Percentiles rank a stretch among this genome's conserved stretches.
Evolutionary conservation across 345 rosid species (phyloP).

Genomic region (Geranium rotundifolium): DNA sequence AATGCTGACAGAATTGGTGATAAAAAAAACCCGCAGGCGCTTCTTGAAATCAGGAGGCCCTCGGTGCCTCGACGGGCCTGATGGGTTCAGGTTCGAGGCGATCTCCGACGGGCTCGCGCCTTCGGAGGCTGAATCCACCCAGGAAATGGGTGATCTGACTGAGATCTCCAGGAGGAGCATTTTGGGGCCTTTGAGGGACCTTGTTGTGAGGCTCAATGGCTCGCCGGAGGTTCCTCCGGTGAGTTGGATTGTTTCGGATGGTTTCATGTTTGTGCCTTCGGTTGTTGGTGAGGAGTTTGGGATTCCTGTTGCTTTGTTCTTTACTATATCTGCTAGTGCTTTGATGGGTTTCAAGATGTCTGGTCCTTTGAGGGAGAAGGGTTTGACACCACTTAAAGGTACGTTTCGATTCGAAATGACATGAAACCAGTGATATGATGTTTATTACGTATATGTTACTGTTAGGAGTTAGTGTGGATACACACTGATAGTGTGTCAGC

Average conservation of each 20-base stretch:
- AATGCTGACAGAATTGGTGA: no score
- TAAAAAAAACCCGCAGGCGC: no score
- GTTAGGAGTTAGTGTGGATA: no score
- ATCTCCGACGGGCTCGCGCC: background rate
- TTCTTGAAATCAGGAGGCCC: no score
- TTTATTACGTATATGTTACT: no score
- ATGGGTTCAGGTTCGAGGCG: no score
- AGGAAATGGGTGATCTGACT: conserved; percentile 6
- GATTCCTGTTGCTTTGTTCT: conserved; percentile 14
- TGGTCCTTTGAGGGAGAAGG: conserved; percentile 12
- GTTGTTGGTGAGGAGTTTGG: conserved; percentile 16
- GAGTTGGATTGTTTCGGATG: conserved; percentile 21
- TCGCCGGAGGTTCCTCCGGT: conserved; percentile 13
- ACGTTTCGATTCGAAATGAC: background rate
- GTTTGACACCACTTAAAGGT: conserved; percentile 23
- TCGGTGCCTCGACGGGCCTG: no score
- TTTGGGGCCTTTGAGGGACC: conserved; percentile 20
- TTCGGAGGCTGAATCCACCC: conserved; percentile 18
- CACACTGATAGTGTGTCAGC: no score
- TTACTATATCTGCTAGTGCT: conserved; percentile 19
- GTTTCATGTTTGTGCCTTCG: conserved; percentile 20
- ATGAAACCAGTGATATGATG: no score
- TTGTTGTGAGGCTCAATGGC: conserved; percentile 12
- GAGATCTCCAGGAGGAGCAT: conserved; percentile 17
- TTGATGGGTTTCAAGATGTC: conserved; percentile 14